Evolutionary conservation across 2,329 filamentous ascomycete genomes (phyloP).

Genomic region (Fusarium sarcochroum): DNA sequence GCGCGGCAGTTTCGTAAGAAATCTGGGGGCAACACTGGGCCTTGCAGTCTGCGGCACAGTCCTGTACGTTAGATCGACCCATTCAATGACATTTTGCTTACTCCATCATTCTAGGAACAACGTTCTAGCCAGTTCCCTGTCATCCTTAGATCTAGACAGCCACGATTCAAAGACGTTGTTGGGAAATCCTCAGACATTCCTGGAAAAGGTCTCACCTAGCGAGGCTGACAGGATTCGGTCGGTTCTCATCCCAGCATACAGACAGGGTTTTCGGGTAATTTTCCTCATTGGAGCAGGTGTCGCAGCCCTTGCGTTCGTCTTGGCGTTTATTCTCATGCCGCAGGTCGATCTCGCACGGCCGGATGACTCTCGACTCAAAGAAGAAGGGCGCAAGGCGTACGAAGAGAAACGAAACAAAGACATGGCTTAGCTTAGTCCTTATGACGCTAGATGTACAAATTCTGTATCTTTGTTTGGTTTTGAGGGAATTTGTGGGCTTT

Average conservation of each 20-base stretch:
- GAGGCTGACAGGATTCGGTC: conserved; percentile 51
- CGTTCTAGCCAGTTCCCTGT: conserved; percentile 51
- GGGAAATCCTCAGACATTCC: conserved; percentile 53
- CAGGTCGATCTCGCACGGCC: conserved; percentile 56
- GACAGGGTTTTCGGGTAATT: conserved; percentile 55
- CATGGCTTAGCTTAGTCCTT: neutral
- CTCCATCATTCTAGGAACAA: conserved; percentile 52
- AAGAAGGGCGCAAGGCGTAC: conserved; percentile 49
- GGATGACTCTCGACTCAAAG: conserved; percentile 56
- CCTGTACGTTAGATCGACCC: conserved; percentile 47
- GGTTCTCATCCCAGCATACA: conserved; percentile 55
- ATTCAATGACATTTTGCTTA: neutral
- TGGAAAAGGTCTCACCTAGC: conserved; percentile 45
- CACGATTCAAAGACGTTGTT: conserved; percentile 49
- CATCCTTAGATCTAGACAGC: conserved; percentile 43
- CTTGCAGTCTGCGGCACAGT: conserved; percentile 58
- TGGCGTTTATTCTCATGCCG: conserved; percentile 58
- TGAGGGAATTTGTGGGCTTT: neutral
- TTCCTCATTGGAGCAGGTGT: conserved; percentile 56
- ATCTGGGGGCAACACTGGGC: conserved; percentile 57
- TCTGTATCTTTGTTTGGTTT: neutral
- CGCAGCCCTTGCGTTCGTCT: conserved; percentile 54
- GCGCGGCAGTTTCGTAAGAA: conserved; percentile 55
- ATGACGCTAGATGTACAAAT: conserved; percentile 1
- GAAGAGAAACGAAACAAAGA: conserved; percentile 29